phyloP scores from a whole-genome alignment of 257 asterid genomes.

The Jacaranda copaia region DNA sequence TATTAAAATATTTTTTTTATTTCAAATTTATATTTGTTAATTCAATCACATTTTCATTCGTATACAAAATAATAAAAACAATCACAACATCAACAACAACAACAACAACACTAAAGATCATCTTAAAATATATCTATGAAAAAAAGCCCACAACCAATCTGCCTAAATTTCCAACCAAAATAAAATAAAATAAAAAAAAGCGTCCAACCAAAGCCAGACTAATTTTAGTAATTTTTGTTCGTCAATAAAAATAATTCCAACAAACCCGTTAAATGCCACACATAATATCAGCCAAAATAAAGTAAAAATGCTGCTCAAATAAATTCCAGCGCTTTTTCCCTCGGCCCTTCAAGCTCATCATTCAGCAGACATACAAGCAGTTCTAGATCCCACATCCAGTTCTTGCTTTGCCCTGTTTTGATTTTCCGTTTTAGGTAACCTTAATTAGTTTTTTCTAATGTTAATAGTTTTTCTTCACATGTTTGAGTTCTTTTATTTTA shows the following conservation, averaged over 20 bases:
- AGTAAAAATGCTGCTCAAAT: constrained; percentile 34
- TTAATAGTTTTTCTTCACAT: not conserved
- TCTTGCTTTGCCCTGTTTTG: constrained; percentile 25
- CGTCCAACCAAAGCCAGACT: not conserved
- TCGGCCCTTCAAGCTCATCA: constrained; percentile 17
- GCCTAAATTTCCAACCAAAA: not conserved
- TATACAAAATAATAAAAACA: no score
- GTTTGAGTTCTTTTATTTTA: not conserved
- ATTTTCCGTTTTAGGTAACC: constrained; percentile 41
- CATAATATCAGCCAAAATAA: not conserved
- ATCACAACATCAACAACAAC: no score
- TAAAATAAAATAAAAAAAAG: no score
- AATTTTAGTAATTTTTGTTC: not conserved
- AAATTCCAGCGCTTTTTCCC: constrained; percentile 35
- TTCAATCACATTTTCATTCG: no score
- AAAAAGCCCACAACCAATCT: no score
- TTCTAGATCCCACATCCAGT: constrained; percentile 60
- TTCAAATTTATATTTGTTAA: no score
- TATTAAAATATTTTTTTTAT: no score
- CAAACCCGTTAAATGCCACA: not conserved
- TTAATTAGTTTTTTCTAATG: not conserved
- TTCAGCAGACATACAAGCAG: constrained; percentile 43
- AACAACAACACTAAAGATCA: no score
- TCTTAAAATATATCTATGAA: no score
- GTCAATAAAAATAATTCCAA: not conserved